A percentile compares a stretch with the other conserved stretches of the same genome.
phyloP scores from a whole-genome alignment of 2,329 filamentous ascomycete species.

The Talaromyces sp. region DNA sequence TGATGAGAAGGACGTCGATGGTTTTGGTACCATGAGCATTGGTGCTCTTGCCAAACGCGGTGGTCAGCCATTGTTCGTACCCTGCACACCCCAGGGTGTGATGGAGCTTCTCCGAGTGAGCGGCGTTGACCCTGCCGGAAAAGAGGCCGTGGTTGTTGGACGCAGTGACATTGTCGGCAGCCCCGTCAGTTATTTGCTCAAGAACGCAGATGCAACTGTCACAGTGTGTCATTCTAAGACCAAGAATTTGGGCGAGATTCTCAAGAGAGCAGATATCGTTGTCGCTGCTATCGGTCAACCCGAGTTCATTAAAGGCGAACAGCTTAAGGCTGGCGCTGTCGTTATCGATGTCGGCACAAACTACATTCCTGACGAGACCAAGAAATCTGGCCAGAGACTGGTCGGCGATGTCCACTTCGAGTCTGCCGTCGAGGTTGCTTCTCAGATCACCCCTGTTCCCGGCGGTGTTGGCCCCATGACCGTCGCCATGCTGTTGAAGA shows the following conservation, averaged over 20 bases:
- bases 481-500: constrained; percentile 94
- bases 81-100: constrained; percentile 94
- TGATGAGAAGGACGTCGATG: constrained; percentile 96
- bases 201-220: constrained; percentile 93
- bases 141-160: constrained; percentile 90
- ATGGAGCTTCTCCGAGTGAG: constrained; percentile 86
- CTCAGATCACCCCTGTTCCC: constrained; percentile 90
- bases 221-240: constrained; percentile 95
- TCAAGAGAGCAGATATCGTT: constrained; percentile 83
- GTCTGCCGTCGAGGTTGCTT: constrained; percentile 77
- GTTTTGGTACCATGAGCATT: constrained; percentile 90
- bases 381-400: constrained; percentile 86
- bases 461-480: constrained; percentile 98
- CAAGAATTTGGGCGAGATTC: constrained; percentile 63
- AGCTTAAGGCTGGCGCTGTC: constrained; percentile 90
- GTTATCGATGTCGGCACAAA: constrained; percentile 98
- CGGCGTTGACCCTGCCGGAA: constrained; percentile 78
- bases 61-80: constrained; percentile 81
- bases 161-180: constrained; percentile 97
- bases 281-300: constrained; percentile 88
- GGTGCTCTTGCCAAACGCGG: constrained; percentile 95
- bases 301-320: constrained; percentile 87
- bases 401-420: constrained; percentile 95
- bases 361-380: constrained; percentile 81
- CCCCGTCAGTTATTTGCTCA: constrained; percentile 91